Conservation (phyloP, 2,329 filamentous ascomycete species). For the Aspergillus puulaauensis region DNA sequence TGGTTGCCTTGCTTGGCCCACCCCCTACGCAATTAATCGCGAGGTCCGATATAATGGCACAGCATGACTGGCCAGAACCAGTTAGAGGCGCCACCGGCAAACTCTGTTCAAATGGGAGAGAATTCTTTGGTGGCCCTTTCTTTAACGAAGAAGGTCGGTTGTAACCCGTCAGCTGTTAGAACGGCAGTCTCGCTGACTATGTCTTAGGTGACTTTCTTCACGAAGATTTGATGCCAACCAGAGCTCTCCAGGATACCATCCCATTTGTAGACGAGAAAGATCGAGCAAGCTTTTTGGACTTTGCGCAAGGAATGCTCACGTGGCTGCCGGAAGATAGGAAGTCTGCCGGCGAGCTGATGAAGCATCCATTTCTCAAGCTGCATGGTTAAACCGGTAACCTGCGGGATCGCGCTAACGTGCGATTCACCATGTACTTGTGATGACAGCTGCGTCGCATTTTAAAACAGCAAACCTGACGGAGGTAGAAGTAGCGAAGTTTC, state of each 20-base stretch:
- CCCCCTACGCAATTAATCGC: constrained; percentile 31
- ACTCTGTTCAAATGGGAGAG: constrained; percentile 17
- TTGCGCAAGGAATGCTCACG: constrained; percentile 34
- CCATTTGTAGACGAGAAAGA: constrained; percentile 29
- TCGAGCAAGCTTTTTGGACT: constrained; percentile 32
- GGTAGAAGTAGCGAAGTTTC: no score
- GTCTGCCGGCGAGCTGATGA: constrained; percentile 35
- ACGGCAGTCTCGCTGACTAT: constrained; percentile 11
- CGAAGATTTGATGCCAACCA: constrained; percentile 21
- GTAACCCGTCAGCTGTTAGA: background rate
- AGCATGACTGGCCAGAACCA: constrained; percentile 18
- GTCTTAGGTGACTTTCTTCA: constrained; percentile 23
- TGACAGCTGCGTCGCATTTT: no score
- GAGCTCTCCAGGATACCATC: constrained; percentile 23
- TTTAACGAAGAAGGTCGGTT: constrained; percentile 23
- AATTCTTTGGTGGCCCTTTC: constrained; percentile 27
- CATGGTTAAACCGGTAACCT: no score
- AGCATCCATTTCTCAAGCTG: constrained; percentile 34
- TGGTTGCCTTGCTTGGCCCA: constrained; percentile 39
- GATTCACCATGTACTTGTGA: no score
- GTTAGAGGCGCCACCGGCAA: constrained; percentile 12
- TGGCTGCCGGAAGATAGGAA: constrained; percentile 37
- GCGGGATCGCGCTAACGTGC: no score
- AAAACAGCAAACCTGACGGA: no score
- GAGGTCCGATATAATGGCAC: constrained; percentile 16